Base-by-base conservation (phyloP, 2,329 filamentous ascomycete species). In the Cryphonectria parasitica region DNA sequence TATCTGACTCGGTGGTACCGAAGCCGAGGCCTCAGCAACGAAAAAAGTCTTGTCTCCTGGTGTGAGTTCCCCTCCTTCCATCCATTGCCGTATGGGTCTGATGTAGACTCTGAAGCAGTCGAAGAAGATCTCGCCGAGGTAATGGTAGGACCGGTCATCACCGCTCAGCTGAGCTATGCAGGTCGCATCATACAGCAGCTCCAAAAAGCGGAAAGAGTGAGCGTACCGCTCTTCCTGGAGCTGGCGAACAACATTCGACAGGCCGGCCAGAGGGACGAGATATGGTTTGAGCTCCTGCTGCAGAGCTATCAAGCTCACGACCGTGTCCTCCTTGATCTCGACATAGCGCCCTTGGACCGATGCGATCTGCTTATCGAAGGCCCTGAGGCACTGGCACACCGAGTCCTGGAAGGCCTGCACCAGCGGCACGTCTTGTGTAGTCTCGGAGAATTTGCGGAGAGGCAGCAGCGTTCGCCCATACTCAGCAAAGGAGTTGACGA, bases 61-160 rank as follows among this genome's bases (percentile, higher is more conserved):
- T 2, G 88, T 83, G 3, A 97, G 81, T 68, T 90, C 88, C 0
- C 95, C 95, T 52, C 89, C 86, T 75, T 93, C 90, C 90, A 97
- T 95, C 95, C 95, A 98, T 22, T 86, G 82, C 49, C 90, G 87
- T 61, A 98, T 91, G 0, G 94, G 93, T 54, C 89, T 89, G 52
- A 97, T 85, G 78, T 97, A 98, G 1, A 93, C 89, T 70, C 90
- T 88, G 71, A 98, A 91, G 77, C 93, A 97, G 62, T 91, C 87
- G 69, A 96, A 90, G 77, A 98, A 96, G 3, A 96, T 84, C 0
- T 83, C 82, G 1, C 89, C 89, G 6, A 96, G 83, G 54, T 88
- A 89, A 54, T 83, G 79, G 76, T 93, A 96, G 0, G 87, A 83
- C 0, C 79, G 78, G 1, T 85, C 82, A 69, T 93, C 88, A 0